Evolutionary conservation across 108 stramenopile species (phyloP), one percentile per base, ranked within the genome.

Genomic region (Cyclostephanos tholiformis): DNA sequence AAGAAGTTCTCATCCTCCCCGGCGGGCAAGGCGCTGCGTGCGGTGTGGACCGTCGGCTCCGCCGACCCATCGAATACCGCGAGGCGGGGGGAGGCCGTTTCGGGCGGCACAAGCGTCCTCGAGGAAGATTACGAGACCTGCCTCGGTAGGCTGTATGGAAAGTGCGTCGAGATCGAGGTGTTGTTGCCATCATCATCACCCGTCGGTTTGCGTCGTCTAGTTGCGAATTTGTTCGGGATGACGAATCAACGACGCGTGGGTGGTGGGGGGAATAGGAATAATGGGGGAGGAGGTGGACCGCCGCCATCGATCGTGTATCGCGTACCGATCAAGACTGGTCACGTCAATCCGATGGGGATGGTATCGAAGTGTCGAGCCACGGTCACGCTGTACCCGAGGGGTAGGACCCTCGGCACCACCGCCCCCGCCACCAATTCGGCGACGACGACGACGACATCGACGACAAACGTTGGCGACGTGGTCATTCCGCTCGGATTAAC

Each of bases 301-400:
- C 77, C 85, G 5, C 86, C 89, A 19, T 83, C 77, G 49, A 72
- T 93, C 10, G 83, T 90, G 6, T 93, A 87, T 57, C 79, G 84
- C 41, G 74, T 93, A 17, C 77, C 86, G 19, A 77, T 93, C 35
- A 70, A 78, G 36, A 29, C 72, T 20, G 91, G 89, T 35, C 63
- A 78, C 17, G 85, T 88, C 66, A 90, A 90, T 67, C 76, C 79
- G 17, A 76, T 88, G 26, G 85, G 88, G 2, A 80, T 89, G 68
- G 75, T 93, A 44, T 83, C 88, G 17, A 82, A 87, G 64, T 80
- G 86, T 50, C 76, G 80, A 17, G 86, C 84, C 25, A 75, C 53
- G 1, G 89, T 90, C 2, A 81, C 79, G 19, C 58, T 92, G 29
- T 86, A 86, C 59, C 90, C 90, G 2, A 66, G 81, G 41, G 90